A percentile compares a stretch with the other conserved stretches of the same genome.
Evolutionary conservation across 306 rosid genomes (phyloP).

Genomic region (Acmispon strigosus): DNA sequence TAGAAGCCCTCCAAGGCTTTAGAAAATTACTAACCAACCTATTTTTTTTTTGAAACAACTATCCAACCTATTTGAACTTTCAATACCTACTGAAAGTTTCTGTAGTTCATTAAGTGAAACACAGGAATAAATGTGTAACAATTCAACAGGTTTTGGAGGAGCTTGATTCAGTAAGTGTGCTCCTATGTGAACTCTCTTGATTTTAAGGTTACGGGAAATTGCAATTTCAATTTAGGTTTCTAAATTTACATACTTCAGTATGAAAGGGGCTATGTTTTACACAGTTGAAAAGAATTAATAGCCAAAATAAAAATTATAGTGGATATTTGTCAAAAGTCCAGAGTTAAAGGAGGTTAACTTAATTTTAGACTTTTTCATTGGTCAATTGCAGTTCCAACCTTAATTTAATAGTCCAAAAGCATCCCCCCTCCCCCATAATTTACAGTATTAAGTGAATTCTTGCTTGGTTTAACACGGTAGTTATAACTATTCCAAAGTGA

Average conservation of each 20-base stretch:
- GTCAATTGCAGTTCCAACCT: not conserved
- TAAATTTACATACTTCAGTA: not conserved
- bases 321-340: not conserved
- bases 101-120: not conserved
- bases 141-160: not conserved
- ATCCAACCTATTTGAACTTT: not conserved
- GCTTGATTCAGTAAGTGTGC: not conserved
- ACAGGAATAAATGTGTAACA: not conserved
- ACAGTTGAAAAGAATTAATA: not conserved
- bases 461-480: not conserved
- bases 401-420: not conserved
- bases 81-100: not conserved
- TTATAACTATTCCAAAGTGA: not conserved
- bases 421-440: not conserved
- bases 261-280: not conserved
- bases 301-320: not conserved
- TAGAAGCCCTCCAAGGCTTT: not conserved
- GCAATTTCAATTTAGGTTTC: not conserved
- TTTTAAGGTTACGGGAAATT: not conserved
- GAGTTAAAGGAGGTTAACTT: conserved; percentile 1
- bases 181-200: not conserved
- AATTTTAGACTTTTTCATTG: not conserved
- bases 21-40: not conserved
- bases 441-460: not conserved
- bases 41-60: too few species aligned